Percentiles rank a stretch among this genome's conserved stretches.
phyloP scores from a whole-genome alignment of 2,329 filamentous ascomycete species.

The Cladobotryum protrusum region DNA sequence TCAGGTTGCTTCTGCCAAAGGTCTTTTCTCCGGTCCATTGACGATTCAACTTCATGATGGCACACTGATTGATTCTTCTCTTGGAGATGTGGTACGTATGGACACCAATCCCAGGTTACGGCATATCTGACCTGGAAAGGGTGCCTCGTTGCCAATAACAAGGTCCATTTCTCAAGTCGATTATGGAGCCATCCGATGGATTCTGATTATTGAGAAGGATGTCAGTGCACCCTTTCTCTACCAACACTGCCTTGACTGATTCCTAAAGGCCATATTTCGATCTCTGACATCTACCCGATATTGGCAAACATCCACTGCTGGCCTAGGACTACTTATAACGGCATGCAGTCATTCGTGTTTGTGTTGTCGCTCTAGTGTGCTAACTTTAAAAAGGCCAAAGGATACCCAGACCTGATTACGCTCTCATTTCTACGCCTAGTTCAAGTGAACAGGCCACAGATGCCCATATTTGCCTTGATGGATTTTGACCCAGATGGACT shows the following conservation, averaged over 20 bases:
- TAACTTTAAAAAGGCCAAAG: conserved; percentile 56
- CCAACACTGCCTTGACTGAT: conserved; percentile 12
- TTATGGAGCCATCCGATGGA: conserved; percentile 49
- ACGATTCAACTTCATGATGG: conserved; percentile 40
- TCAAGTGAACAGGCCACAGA: conserved; percentile 36
- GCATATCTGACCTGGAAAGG: conserved; percentile 36
- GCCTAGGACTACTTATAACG: conserved; percentile 62
- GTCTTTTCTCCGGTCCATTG: conserved; percentile 57
- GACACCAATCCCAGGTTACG: background rate
- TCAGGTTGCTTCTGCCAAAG: conserved; percentile 68
- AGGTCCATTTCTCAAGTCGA: conserved; percentile 44
- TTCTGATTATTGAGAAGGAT: conserved; percentile 76
- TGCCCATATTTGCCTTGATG: conserved; percentile 58
- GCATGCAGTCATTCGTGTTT: conserved; percentile 31
- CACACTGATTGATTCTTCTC: conserved; percentile 27
- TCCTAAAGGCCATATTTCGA: conserved; percentile 62
- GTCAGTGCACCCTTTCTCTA: conserved; percentile 28
- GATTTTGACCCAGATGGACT: conserved; percentile 76
- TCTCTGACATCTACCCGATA: conserved; percentile 54
- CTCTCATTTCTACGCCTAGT: conserved; percentile 56
- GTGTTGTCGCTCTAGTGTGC: background rate
- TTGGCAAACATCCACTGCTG: conserved; percentile 42
- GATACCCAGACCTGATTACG: conserved; percentile 71
- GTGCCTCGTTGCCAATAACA: conserved; percentile 53
- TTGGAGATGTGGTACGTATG: conserved; percentile 23